Evolutionary conservation across 139 green algal genomes (phyloP).

Genomic region (Chlorella sp.): DNA sequence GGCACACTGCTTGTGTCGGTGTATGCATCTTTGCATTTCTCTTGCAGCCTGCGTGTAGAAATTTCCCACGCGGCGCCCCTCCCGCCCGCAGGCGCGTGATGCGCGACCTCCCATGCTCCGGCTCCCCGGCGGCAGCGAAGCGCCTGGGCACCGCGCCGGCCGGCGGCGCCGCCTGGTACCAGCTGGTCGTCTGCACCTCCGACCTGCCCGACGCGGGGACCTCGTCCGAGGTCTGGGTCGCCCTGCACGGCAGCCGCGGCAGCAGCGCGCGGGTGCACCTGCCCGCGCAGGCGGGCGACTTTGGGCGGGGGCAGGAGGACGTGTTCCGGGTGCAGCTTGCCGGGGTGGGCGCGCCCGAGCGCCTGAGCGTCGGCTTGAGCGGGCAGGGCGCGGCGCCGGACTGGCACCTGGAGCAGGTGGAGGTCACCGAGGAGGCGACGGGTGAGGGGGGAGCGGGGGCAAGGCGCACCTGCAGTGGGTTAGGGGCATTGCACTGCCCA

Average conservation of each 20-base stretch:
- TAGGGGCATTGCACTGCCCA: no score
- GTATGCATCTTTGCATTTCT: conserved; percentile 51
- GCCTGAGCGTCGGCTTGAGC: conserved; percentile 67
- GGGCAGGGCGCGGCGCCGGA: conserved; percentile 27
- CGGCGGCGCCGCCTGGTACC: conserved; percentile 47
- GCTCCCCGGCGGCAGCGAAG: not conserved
- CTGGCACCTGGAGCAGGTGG: conserved; percentile 69
- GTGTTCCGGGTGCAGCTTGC: conserved; percentile 66
- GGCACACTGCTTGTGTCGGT: conserved; percentile 36
- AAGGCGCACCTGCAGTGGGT: not conserved
- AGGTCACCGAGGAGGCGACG: conserved; percentile 53
- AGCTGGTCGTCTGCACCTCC: conserved; percentile 39
- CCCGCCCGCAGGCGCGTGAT: conserved; percentile 27
- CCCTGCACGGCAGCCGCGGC: conserved; percentile 55
- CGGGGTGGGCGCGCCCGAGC: conserved; percentile 50
- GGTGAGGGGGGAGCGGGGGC: conserved; percentile 26
- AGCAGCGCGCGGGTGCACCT: conserved; percentile 45
- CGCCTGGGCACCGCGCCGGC: conserved; percentile 45
- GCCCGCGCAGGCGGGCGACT: conserved; percentile 57
- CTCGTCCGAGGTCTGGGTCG: conserved; percentile 50
- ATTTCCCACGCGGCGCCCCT: no score
- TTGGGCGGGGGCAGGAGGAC: conserved; percentile 58
- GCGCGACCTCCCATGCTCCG: conserved; percentile 24
- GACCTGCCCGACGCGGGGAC: conserved; percentile 53
- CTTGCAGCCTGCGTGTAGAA: no score